Evolutionary conservation across 2,329 filamentous ascomycete genomes (phyloP).

Genomic region (Scedosporium boydii): DNA sequence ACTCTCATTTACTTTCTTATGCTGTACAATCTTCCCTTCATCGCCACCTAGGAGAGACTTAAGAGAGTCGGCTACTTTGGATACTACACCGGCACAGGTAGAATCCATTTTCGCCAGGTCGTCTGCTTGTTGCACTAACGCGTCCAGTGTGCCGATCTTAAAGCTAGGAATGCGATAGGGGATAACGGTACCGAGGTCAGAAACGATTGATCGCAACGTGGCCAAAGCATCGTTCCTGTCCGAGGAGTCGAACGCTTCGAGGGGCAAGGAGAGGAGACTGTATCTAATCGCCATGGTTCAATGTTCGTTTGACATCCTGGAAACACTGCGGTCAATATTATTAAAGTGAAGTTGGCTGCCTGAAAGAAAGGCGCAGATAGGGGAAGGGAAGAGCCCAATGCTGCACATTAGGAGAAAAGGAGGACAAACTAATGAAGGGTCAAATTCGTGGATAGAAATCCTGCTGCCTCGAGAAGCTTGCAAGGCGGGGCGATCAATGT

Average conservation of each 20-base stretch:
- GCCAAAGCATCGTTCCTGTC: conserved; percentile 74
- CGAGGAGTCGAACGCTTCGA: conserved; percentile 72
- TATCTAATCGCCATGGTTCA: conserved; percentile 52
- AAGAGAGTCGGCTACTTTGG: conserved; percentile 81
- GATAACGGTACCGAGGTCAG: conserved; percentile 65
- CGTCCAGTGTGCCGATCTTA: conserved; percentile 95
- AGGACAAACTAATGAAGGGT: no score
- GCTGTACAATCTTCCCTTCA: conserved; percentile 70
- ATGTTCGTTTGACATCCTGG: not conserved
- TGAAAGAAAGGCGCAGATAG: not conserved
- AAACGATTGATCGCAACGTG: conserved; percentile 62
- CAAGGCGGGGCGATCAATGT: no score
- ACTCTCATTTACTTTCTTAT: conserved; percentile 95
- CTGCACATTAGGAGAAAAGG: no score
- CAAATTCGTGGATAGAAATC: no score
- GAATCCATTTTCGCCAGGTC: conserved; percentile 82
- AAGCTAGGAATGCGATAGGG: conserved; percentile 84
- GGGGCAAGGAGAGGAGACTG: conserved; percentile 81
- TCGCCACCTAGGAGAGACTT: conserved; percentile 74
- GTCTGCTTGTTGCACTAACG: conserved; percentile 90
- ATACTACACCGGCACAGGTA: conserved; percentile 70
- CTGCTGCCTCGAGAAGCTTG: no score
- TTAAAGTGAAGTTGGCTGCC: not conserved
- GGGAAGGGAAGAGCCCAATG: not conserved
- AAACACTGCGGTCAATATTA: not conserved